Base-by-base conservation (phyloP, 1,284 basidiomycete genomes). In the Cutaneotrichosporon sp. region DNA sequence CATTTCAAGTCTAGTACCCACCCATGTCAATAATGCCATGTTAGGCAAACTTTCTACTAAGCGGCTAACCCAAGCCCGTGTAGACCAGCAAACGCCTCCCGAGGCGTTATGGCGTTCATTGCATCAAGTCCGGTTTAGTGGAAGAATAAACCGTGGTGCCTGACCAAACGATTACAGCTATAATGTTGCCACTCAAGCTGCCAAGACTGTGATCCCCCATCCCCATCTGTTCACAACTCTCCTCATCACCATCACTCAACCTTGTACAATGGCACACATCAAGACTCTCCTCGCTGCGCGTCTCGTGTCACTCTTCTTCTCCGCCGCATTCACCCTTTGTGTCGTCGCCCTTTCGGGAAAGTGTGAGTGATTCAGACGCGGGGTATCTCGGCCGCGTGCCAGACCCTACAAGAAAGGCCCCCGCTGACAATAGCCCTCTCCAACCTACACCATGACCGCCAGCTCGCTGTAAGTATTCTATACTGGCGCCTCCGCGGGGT, bases 331-430 rank as follows among this genome's bases (percentile, higher is more conserved):
- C 52, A 61, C 66, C 56, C 56, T 58, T 40, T 59, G 56, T 31
- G 51, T 56, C n/a, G 55, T 63, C 21, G 63, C 56, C n/a, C 59
- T 63, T 21, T 26, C 61, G 8, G 66, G 59, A 26, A 59, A 53
- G 40, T 46, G 66, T 67, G 38, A 58, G 66, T 65, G 8, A 30
- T 21, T 22, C 16, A 46, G 40, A 21, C 16, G 18, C 53, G 53
- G 34, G 55, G 55, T 30, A 2, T 5, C 38, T 13, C 22, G 18
- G 14, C 38, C 21, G 36, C 34, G 32, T 22, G 36, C 21, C 14
- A 10, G 21, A 26, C 36, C 36, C 26, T 18, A 13, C 18, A 36
- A 6, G 5, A 8, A n/a, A 14, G 22, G 34, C 22, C 26, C 22
- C 31, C 34, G 49, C 36, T 49, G 36, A 60, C 58, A 40, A 11